A percentile compares a stretch with the other conserved stretches of the same genome.
These are phyloP conservation scores for Calocera cornea DNA, from an alignment of 768 basidiomycete species.

Conservation along the genomic window DNA sequence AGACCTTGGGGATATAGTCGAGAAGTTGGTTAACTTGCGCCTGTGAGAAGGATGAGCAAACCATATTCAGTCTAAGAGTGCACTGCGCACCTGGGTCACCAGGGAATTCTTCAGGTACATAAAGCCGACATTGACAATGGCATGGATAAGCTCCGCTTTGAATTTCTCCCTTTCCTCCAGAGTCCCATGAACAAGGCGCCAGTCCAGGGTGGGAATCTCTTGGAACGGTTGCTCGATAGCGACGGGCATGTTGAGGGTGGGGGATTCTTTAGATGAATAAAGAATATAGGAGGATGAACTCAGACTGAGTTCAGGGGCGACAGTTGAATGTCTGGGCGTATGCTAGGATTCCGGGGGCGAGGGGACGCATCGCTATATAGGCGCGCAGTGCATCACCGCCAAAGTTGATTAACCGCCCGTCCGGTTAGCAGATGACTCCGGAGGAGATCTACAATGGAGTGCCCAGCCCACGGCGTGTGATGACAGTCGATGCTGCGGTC, in stretches of 20 bases:
- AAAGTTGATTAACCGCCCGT: background rate
- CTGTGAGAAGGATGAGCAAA: background rate
- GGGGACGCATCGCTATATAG: background rate
- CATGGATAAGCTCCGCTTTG: constrained; percentile 50
- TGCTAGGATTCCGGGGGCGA: background rate
- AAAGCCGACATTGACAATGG: constrained; percentile 65
- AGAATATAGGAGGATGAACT: background rate
- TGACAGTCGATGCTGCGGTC: background rate
- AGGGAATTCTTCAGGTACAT: constrained; percentile 61
- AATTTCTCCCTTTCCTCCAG: constrained; percentile 36
- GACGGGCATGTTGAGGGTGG: background rate
- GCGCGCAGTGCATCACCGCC: background rate
- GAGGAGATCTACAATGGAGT: background rate
- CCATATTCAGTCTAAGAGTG: constrained; percentile 12
- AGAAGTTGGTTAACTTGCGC: constrained; percentile 36
- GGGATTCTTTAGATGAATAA: constrained; percentile 4
- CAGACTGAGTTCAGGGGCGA: background rate
- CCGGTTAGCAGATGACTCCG: background rate
- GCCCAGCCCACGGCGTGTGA: background rate
- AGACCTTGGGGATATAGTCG: constrained; percentile 52
- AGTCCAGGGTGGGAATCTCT: constrained; percentile 54
- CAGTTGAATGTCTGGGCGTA: constrained; percentile 4
- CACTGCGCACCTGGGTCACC: constrained; percentile 21
- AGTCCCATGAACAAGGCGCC: constrained; percentile 33
- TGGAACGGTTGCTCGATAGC: background rate